A percentile compares a stretch with the other conserved stretches of the same genome.
phyloP scores from a whole-genome alignment of 2,329 filamentous ascomycete species.

The Alternaria arborescens region DNA sequence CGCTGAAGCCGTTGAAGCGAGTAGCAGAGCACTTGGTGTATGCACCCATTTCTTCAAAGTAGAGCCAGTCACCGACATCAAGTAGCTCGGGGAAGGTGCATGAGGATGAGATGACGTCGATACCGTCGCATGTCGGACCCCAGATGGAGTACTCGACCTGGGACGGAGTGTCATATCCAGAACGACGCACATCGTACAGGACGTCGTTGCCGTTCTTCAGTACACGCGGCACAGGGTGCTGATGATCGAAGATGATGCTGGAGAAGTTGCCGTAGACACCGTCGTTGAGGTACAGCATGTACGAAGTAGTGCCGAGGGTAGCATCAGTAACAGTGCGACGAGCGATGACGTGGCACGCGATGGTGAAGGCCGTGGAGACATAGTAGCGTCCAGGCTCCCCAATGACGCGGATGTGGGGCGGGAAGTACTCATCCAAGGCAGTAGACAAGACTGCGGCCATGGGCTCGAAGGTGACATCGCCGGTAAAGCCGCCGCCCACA shows the following conservation, averaged over 20 bases:
- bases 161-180: conserved; percentile 57
- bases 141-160: conserved; percentile 90
- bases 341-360: conserved; percentile 95
- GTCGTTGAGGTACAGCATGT: conserved; percentile 98
- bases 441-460: conserved; percentile 84
- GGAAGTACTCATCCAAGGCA: conserved; percentile 89
- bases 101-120: conserved; percentile 89
- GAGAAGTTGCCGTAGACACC: conserved; percentile 98
- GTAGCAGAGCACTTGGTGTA: conserved; percentile 99
- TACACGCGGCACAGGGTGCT: conserved; percentile 85
- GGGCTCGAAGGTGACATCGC: conserved; percentile 88
- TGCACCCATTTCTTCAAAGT: conserved; percentile 98
- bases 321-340: conserved; percentile 86
- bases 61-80: conserved; percentile 96
- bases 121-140: conserved; percentile 97
- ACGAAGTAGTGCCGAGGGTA: conserved; percentile 70
- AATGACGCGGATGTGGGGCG: conserved; percentile 82
- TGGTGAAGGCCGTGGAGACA: conserved; percentile 89
- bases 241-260: conserved; percentile 99
- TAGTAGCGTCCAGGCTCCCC: conserved; percentile 98
- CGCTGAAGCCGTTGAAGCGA: conserved; percentile 95
- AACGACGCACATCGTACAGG: conserved; percentile 59
- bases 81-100: conserved; percentile 79
- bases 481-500: conserved; percentile 91
- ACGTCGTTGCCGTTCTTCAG: conserved; percentile 69